These are phyloP conservation scores for Mucor indicus DNA, from an alignment of 371 early-diverging fungal species.

Conservation along the genomic window DNA sequence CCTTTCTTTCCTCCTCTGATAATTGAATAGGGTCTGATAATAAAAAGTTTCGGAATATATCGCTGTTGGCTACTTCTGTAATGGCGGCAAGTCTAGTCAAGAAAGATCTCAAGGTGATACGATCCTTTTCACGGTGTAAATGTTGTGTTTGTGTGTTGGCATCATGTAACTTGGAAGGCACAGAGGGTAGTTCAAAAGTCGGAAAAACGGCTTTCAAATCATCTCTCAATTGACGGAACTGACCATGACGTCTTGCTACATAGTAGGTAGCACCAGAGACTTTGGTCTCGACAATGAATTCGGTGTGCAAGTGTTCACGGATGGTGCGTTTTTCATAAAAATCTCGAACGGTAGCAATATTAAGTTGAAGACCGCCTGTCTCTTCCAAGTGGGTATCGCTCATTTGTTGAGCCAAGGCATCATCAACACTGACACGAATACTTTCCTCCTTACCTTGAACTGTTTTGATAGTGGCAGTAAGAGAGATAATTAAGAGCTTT, in stretches of 20 bases:
- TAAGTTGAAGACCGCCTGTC: slow-evolving; percentile 21
- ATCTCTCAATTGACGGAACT: slow-evolving; percentile 36
- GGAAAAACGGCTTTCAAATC: slow-evolving; percentile 30
- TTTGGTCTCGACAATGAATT: slow-evolving; percentile 33
- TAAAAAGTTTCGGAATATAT: slow-evolving; percentile 41
- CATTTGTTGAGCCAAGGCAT: slow-evolving; percentile 7
- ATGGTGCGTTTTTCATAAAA: slow-evolving; percentile 21
- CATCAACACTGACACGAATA: slow-evolving; percentile 19
- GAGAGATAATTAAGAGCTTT: slow-evolving; percentile 30
- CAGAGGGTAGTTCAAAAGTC: slow-evolving; percentile 27
- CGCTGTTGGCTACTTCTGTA: slow-evolving; percentile 35
- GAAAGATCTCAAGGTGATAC: slow-evolving; percentile 49
- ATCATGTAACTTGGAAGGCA: slow-evolving; percentile 28
- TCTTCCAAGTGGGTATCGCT: slow-evolving; percentile 10
- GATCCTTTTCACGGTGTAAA: slow-evolving; percentile 53
- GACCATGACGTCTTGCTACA: slow-evolving; percentile 41
- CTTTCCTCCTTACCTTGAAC: slow-evolving; percentile 39
- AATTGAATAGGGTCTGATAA: slow-evolving; percentile 40
- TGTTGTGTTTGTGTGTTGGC: slow-evolving; percentile 7
- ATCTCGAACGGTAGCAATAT: slow-evolving; percentile 21
- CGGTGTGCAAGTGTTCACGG: slow-evolving; percentile 27
- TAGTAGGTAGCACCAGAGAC: slow-evolving; percentile 1
- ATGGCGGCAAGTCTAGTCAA: slow-evolving; percentile 39
- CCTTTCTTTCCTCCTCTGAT: slow-evolving; percentile 36
- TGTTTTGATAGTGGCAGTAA: slow-evolving; percentile 39